Evolutionary conservation across 78 protist species (phyloP).

Genomic region (Chrysochromulina parva): DNA sequence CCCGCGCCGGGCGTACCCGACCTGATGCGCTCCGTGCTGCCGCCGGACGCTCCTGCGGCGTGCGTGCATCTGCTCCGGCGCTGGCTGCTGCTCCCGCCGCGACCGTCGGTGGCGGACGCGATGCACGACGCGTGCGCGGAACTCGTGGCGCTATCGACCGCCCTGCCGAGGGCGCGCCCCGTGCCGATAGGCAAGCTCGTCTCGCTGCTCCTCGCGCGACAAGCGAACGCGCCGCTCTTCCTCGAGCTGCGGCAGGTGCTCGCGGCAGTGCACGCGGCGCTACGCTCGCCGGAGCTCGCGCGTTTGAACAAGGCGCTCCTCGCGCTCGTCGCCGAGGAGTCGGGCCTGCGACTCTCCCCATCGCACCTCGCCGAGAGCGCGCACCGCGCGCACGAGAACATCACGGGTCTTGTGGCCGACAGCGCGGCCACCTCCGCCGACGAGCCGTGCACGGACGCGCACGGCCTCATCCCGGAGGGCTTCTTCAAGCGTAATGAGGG

Average conservation of each 20-base stretch:
- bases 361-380: too few relatives aligned
- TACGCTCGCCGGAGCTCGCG: not conserved
- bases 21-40: not conserved
- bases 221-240: not conserved
- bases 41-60: not conserved
- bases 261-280: not conserved
- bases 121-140: not conserved
- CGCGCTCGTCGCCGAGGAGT: too few relatives aligned
- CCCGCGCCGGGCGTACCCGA: not conserved
- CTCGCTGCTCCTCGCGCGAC: not conserved
- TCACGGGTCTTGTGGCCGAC: too few relatives aligned
- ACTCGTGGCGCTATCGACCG: not conserved
- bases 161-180: not conserved
- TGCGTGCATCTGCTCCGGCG: not conserved
- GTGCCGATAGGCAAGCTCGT: not conserved
- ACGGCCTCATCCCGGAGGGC: too few relatives aligned
- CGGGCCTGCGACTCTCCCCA: too few relatives aligned
- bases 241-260: not conserved
- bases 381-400: too few relatives aligned
- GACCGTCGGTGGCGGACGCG: not conserved
- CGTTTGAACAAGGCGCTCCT: not conserved
- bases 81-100: not conserved
- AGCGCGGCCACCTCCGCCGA: too few relatives aligned
- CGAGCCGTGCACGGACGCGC: too few relatives aligned
- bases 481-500: too few relatives aligned